Conservation (phyloP, 2,329 filamentous ascomycete genomes). For the Aspergillus ibericus region DNA sequence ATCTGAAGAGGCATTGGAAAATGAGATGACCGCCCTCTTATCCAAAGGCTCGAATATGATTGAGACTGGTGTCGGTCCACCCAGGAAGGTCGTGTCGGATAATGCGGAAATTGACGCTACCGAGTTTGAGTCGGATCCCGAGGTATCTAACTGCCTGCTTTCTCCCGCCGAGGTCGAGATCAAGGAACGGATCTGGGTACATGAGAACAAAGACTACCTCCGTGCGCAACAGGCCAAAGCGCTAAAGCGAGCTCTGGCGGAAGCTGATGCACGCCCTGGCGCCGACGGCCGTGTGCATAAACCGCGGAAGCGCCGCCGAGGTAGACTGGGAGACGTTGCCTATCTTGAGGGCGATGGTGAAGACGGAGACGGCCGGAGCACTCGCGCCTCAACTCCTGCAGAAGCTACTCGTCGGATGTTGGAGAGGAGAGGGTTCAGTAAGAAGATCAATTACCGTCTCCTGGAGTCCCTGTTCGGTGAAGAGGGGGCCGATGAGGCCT, state of each 20-base stretch:
- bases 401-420: slow-evolving; percentile 69
- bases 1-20: slow-evolving; percentile 60
- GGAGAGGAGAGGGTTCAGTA: slow-evolving; percentile 67
- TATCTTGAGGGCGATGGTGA: slow-evolving; percentile 49
- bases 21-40: slow-evolving; percentile 70
- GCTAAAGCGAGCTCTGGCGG: slow-evolving; percentile 68
- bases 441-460: slow-evolving; percentile 68
- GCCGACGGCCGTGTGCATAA: slow-evolving; percentile 31
- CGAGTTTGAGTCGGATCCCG: slow-evolving; percentile 86
- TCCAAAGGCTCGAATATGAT: slow-evolving; percentile 39
- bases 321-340: slow-evolving; percentile 48
- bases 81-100: slow-evolving; percentile 53
- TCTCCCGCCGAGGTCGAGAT: slow-evolving; percentile 70
- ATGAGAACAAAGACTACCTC: slow-evolving; percentile 91
- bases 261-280: slow-evolving; percentile 45
- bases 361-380: slow-evolving; percentile 64
- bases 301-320: slow-evolving; percentile 52
- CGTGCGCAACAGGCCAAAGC: slow-evolving; percentile 82
- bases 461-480: slow-evolving; percentile 42
- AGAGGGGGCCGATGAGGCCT: slow-evolving; percentile 31
- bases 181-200: slow-evolving; percentile 92
- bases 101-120: slow-evolving; percentile 65
- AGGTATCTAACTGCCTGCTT: slow-evolving; percentile 79
- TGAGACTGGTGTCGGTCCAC: slow-evolving; percentile 23
- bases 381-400: slow-evolving; percentile 65